A percentile compares a stretch with the other conserved stretches of the same genome.
Conservation (phyloP, 2,329 filamentous ascomycete species). For the Lachnellula arida region DNA sequence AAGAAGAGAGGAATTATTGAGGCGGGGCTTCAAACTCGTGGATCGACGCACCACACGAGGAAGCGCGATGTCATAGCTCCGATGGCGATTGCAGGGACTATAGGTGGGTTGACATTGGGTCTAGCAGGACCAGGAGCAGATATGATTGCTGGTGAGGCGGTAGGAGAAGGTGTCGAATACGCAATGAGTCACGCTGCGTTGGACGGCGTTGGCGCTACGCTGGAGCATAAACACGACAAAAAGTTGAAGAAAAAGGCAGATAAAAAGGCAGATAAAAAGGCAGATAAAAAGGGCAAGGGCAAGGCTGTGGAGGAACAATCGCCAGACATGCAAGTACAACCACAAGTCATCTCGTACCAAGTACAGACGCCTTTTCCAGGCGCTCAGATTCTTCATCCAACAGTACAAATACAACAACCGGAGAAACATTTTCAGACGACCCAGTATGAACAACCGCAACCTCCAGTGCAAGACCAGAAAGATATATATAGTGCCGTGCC, state of each 20-base stretch:
- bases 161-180: constrained; percentile 35
- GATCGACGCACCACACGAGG: constrained; percentile 35
- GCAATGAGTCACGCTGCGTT: constrained; percentile 35
- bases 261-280: too few relatives aligned
- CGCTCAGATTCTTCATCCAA: constrained; percentile 1
- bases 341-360: constrained; percentile 2
- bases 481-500: not conserved
- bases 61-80: constrained; percentile 39
- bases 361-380: not conserved
- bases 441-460: constrained; percentile 7
- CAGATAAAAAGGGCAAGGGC: too few relatives aligned
- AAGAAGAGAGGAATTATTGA: constrained; percentile 41
- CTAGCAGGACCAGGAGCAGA: constrained; percentile 35
- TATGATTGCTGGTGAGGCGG: constrained; percentile 33
- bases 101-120: constrained; percentile 35
- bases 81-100: constrained; percentile 36
- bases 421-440: not conserved
- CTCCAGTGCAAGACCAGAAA: not conserved
- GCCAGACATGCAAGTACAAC: constrained; percentile 16
- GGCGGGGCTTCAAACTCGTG: constrained; percentile 33
- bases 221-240: constrained; percentile 35
- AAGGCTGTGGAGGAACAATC: constrained; percentile 27
- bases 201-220: constrained; percentile 31
- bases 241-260: constrained; percentile 35
- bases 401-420: not conserved